Conservation (phyloP, 345 rosid genomes). For the Eucalyptus leucophloia region DNA sequence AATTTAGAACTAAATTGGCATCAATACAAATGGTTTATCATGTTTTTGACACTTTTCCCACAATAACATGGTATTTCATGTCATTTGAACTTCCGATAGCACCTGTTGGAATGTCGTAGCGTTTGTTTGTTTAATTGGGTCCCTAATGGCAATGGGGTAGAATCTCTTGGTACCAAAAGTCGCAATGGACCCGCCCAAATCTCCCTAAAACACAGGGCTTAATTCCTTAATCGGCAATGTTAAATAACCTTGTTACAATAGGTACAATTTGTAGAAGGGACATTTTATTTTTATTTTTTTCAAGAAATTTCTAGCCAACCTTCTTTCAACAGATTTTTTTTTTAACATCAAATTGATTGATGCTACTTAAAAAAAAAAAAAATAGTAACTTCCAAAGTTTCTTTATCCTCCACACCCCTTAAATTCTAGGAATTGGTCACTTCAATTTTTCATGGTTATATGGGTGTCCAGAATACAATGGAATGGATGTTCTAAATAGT, state of each 20-base stretch:
- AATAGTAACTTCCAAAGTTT: neutral
- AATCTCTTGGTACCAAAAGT: neutral
- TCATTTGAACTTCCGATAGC: neutral
- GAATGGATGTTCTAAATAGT: neutral
- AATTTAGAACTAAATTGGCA: too few species aligned
- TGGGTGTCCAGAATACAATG: neutral
- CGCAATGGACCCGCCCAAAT: too few species aligned
- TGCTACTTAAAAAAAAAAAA: too few species aligned
- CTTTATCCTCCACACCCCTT: neutral
- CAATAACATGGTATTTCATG: neutral
- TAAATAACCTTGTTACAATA: neutral
- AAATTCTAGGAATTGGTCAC: neutral
- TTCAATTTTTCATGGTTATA: neutral
- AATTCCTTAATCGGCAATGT: neutral
- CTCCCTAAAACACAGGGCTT: neutral
- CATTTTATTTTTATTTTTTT: too few species aligned
- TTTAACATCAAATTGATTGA: neutral
- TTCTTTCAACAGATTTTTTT: neutral
- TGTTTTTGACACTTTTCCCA: too few species aligned
- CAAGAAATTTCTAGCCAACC: neutral
- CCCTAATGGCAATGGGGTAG: neutral
- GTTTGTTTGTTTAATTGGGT: neutral
- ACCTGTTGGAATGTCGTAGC: neutral
- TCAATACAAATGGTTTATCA: too few species aligned
- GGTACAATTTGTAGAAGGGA: too few species aligned